Base-by-base conservation (phyloP, 805 yeast genomes). In the Candida ficus region DNA sequence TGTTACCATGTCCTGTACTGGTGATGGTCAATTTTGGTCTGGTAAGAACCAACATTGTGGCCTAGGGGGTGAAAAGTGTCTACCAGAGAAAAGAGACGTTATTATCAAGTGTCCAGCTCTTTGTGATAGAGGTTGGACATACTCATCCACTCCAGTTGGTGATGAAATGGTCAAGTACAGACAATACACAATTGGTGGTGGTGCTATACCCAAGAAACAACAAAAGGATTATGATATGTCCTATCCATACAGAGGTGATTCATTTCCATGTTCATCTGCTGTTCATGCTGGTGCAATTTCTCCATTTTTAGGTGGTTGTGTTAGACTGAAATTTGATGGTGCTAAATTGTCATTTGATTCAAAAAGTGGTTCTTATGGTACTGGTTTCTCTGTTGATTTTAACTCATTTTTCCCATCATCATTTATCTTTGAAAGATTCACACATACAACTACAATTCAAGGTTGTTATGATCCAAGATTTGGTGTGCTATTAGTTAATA, bases 241-340 rank as follows among this genome's bases (percentile, higher is more conserved):
- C 0, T 51, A 63, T 20, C 89, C 90, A 0, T 90, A 88, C 56
- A 68, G 98, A 47, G 90, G 87, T 0, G 98, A 90, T 62, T 86
- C 96, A 1, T 89, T 70, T 52, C 81, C 91, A 0, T 90, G 98
- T 58, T 91, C 89, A 0, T 83, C 96, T 3, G 97, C 93, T 0
- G 76, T 85, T 4, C 96, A 90, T 60, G 79, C 90, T 2, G 96
- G 96, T 2, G 60, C 80, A 0, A 64, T 89, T 1, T 81, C 93
- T 0, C 81, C 91, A 12, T 54, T 70, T 21, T 66, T 64, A 43
- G 98, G 98, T 2, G 96, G 95, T 0, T 83, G 91, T 57, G 89
- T 85, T 1, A 67, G 72, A 37, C 48, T 84, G 14, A 63, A 77
- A 2, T 80, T 76, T 58, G 54, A 61, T 8, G 88, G 91, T 7